Conservation (phyloP, 2,329 filamentous ascomycete species). For the Aspergillus sp. region DNA sequence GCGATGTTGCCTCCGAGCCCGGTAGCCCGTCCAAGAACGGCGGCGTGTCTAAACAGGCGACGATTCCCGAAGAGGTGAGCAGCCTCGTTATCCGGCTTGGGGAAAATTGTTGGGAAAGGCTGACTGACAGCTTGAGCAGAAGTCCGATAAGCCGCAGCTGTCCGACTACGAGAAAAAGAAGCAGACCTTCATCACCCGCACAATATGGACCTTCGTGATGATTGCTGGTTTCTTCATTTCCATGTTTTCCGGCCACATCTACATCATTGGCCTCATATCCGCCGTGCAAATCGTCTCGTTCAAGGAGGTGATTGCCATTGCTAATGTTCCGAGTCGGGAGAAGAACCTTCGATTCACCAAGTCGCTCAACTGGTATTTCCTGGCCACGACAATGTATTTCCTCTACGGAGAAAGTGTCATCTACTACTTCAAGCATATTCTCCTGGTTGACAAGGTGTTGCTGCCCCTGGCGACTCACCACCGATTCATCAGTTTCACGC, state of each 20-base stretch:
- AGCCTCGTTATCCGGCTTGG: neutral
- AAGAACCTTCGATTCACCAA: constrained; percentile 92
- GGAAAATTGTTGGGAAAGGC: constrained; percentile 1
- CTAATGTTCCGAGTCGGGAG: constrained; percentile 88
- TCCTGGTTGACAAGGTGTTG: constrained; percentile 89
- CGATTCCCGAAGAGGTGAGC: constrained; percentile 37
- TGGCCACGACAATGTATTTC: constrained; percentile 99
- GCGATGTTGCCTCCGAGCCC: constrained; percentile 51
- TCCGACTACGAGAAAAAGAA: constrained; percentile 98
- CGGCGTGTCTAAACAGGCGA: constrained; percentile 32
- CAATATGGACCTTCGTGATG: constrained; percentile 98
- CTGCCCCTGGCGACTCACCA: constrained; percentile 95
- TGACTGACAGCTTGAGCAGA: constrained; percentile 22
- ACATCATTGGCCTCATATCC: constrained; percentile 91
- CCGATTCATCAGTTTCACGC: constrained; percentile 96
- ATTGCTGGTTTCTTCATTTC: constrained; percentile 87
- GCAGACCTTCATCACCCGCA: constrained; percentile 92
- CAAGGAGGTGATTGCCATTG: constrained; percentile 98
- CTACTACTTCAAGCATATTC: constrained; percentile 99
- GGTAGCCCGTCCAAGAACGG: constrained; percentile 52
- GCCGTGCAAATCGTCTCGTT: constrained; percentile 95
- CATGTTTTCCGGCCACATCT: constrained; percentile 95
- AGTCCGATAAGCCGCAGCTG: constrained; percentile 41
- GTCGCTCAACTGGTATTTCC: constrained; percentile 97
- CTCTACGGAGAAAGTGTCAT: constrained; percentile 98